These are phyloP conservation scores for Quercus gilva DNA, from an alignment of 306 rosid genomes.

Conservation along the genomic window DNA sequence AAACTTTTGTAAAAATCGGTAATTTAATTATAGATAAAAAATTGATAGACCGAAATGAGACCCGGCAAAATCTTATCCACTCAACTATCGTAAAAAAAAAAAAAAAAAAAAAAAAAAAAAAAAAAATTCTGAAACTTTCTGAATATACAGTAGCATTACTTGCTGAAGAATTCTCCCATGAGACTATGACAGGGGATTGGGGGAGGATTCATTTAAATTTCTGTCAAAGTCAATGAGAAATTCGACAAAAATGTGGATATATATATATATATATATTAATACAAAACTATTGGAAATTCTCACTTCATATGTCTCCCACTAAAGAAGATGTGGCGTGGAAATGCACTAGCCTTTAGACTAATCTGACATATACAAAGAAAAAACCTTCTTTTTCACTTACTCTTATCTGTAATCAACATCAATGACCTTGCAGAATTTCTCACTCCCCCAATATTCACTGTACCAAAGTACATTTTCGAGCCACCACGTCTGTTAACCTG, in stretches of 20 bases:
- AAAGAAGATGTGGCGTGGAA: conserved; percentile 28
- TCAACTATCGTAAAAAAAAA: too few species aligned
- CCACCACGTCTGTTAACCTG: conserved; percentile 26
- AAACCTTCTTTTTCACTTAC: not conserved
- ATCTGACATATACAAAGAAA: not conserved
- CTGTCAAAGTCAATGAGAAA: conserved; percentile 8
- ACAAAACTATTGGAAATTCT: not conserved
- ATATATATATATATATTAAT: not conserved
- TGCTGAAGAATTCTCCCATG: too few species aligned
- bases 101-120: too few species aligned
- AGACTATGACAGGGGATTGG: too few species aligned
- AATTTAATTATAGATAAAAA: too few species aligned
- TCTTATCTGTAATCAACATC: not conserved
- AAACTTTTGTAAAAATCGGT: too few species aligned
- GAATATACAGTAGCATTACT: too few species aligned
- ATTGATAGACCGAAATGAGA: too few species aligned
- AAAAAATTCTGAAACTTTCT: too few species aligned
- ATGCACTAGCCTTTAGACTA: conserved; percentile 18
- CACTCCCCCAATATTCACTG: conserved; percentile 5
- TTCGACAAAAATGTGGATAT: conserved; percentile 14
- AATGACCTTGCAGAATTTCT: not conserved
- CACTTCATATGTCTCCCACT: conserved; percentile 41
- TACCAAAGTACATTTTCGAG: conserved; percentile 17
- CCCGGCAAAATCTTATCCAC: too few species aligned
- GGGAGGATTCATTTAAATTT: too few species aligned